Evolutionary conservation across 306 rosid species (phyloP).

Genomic region (Dryas alaskensis): DNA sequence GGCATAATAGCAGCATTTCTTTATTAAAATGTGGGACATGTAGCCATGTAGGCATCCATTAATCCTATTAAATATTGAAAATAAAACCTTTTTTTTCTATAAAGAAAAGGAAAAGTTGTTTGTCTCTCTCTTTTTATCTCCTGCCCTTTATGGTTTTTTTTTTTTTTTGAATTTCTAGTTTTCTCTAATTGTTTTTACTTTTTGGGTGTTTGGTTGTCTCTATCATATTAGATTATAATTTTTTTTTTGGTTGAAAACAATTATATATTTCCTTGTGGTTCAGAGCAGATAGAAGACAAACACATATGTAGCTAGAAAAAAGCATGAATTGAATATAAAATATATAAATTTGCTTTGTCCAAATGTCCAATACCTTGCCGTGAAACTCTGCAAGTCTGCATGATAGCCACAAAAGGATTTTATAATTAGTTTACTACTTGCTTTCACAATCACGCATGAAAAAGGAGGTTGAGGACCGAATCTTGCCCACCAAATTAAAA

Average conservation of each 20-base stretch:
- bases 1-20: not conserved
- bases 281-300: slow-evolving; percentile 4
- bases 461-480: not conserved
- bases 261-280: not conserved
- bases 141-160: not conserved
- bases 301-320: not conserved
- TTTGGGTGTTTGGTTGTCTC: slow-evolving; percentile 3
- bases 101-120: not conserved
- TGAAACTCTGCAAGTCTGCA: slow-evolving; percentile 6
- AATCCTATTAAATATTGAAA: not conserved
- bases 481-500: slow-evolving; percentile 9
- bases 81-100: not conserved
- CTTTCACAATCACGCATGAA: slow-evolving; percentile 20
- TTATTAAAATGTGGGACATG: not conserved
- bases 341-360: slow-evolving; percentile 4
- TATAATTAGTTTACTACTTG: not conserved
- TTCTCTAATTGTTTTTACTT: not conserved
- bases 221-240: not conserved
- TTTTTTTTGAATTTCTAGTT: not conserved
- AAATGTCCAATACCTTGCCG: slow-evolving; percentile 22
- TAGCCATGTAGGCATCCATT: slow-evolving; percentile 22
- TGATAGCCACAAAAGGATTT: not conserved
- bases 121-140: not conserved
- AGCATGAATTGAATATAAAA: not conserved
- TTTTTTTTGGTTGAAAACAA: not conserved